A percentile compares a stretch with the other conserved stretches of the same genome.
Conservation (phyloP, 2,329 filamentous ascomycete species). For the Nothopassalora personata region DNA sequence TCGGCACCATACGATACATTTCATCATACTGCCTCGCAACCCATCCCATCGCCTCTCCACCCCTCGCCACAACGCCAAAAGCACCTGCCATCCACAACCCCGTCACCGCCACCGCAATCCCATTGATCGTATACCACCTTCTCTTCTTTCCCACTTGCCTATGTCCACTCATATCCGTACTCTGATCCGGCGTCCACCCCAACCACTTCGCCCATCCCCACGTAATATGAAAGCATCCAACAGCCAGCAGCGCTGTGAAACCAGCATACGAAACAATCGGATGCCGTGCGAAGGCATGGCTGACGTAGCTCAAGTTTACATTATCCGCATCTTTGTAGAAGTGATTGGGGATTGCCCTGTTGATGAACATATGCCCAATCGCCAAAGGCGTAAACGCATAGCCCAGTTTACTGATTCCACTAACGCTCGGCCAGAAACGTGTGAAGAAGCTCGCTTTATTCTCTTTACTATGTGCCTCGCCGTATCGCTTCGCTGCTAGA, state of each 20-base stretch:
- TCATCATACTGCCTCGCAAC: constrained; percentile 73
- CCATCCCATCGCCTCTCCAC: constrained; percentile 68
- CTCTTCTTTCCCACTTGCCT: constrained; percentile 54
- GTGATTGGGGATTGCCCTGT: constrained; percentile 65
- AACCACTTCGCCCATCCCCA: constrained; percentile 86
- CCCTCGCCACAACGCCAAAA: constrained; percentile 69
- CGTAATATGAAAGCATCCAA: constrained; percentile 70
- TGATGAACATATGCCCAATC: constrained; percentile 66
- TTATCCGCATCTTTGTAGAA: constrained; percentile 80
- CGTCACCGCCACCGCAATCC: constrained; percentile 52
- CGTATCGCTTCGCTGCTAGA: constrained; percentile 69
- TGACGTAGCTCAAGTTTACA: constrained; percentile 75
- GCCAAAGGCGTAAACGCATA: constrained; percentile 64
- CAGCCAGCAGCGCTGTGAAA: constrained; percentile 62
- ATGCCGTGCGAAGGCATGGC: constrained; percentile 75
- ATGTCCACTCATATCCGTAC: constrained; percentile 46
- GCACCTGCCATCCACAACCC: constrained; percentile 77
- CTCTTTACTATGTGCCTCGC: constrained; percentile 55
- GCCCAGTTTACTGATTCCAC: constrained; percentile 65
- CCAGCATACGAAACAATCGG: constrained; percentile 61
- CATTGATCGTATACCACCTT: constrained; percentile 68
- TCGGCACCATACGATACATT: constrained; percentile 58
- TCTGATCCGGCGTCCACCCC: constrained; percentile 54
- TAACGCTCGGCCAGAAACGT: constrained; percentile 63
- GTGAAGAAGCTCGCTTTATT: constrained; percentile 26